These are phyloP conservation scores for Arthromyces matolae DNA, from an alignment of 768 basidiomycete genomes.

Conservation along the genomic window DNA sequence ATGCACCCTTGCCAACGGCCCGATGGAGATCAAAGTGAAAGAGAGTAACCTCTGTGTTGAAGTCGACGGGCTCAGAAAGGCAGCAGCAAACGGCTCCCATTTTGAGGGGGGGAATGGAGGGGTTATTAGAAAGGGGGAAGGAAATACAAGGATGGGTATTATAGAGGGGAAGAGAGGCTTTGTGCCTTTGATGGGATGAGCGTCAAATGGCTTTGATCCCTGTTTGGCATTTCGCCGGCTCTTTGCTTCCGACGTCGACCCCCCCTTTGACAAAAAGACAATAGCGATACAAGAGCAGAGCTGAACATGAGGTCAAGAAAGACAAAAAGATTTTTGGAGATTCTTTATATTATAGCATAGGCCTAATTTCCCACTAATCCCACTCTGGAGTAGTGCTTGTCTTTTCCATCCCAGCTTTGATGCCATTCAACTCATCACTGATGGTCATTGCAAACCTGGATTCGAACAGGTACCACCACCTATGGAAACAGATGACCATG, in stretches of 20 bases:
- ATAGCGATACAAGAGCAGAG: constrained; percentile 11
- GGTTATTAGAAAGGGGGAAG: constrained; percentile 24
- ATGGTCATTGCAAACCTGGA: neutral
- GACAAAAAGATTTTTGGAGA: constrained; percentile 13
- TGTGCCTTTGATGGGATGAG: constrained; percentile 16
- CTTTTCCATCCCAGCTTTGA: neutral
- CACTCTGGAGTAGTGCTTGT: neutral
- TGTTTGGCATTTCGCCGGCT: constrained; percentile 17
- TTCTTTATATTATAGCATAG: too few species aligned
- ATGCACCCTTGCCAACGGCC: constrained; percentile 95
- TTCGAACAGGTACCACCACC: neutral
- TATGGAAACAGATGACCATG: constrained; percentile 36
- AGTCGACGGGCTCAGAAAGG: constrained; percentile 79
- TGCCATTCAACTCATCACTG: neutral
- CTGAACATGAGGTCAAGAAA: constrained; percentile 15
- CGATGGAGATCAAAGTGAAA: constrained; percentile 97
- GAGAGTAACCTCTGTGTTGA: constrained; percentile 80
- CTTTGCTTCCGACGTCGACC: neutral
- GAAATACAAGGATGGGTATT: constrained; percentile 34
- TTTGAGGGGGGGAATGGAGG: constrained; percentile 36
- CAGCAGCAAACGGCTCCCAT: constrained; percentile 56
- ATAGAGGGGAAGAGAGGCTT: constrained; percentile 18
- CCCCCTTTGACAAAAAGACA: constrained; percentile 13
- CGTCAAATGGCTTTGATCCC: constrained; percentile 21
- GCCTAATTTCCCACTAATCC: constrained; percentile 3